phyloP scores from a whole-genome alignment of 2,329 filamentous ascomycete genomes.

The Mycosphaerella arachidis region DNA sequence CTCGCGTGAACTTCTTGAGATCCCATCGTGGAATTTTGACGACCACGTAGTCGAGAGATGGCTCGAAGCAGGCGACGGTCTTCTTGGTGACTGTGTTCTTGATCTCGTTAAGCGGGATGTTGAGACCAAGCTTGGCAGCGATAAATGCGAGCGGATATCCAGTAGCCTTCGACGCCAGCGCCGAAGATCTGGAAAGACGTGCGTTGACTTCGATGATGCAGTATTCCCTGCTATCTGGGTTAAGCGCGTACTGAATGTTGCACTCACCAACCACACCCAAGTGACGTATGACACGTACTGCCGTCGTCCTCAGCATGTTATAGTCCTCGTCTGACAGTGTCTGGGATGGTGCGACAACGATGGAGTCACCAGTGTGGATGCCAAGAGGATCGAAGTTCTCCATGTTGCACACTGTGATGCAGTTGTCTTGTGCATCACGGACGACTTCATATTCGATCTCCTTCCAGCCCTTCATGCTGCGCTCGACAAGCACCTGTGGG shows the following conservation, averaged over 20 bases:
- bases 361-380: conserved; percentile 96
- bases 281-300: conserved; percentile 94
- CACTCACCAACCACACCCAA: conserved; percentile 97
- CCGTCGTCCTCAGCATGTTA: conserved; percentile 96
- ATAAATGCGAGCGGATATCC: conserved; percentile 96
- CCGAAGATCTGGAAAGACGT: conserved; percentile 89
- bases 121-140: conserved; percentile 90
- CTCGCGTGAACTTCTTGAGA: conserved; percentile 95
- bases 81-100: conserved; percentile 92
- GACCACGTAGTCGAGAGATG: conserved; percentile 94
- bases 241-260: conserved; percentile 97
- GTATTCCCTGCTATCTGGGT: conserved; percentile 92
- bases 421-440: conserved; percentile 91
- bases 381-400: conserved; percentile 98
- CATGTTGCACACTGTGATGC: conserved; percentile 99
- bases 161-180: conserved; percentile 92
- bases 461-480: conserved; percentile 99
- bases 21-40: conserved; percentile 99
- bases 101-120: conserved; percentile 93
- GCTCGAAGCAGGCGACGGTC: conserved; percentile 97
- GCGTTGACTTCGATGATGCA: conserved; percentile 99
- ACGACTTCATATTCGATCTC: conserved; percentile 99
- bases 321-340: conserved; percentile 97
- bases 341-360: conserved; percentile 95
- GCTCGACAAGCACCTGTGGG: conserved; percentile 92